Percentiles rank a stretch among this genome's conserved stretches.
These are phyloP conservation scores for Phytophthora tubulina DNA, from an alignment of 352 stramenopile genomes.

Conservation along the genomic window DNA sequence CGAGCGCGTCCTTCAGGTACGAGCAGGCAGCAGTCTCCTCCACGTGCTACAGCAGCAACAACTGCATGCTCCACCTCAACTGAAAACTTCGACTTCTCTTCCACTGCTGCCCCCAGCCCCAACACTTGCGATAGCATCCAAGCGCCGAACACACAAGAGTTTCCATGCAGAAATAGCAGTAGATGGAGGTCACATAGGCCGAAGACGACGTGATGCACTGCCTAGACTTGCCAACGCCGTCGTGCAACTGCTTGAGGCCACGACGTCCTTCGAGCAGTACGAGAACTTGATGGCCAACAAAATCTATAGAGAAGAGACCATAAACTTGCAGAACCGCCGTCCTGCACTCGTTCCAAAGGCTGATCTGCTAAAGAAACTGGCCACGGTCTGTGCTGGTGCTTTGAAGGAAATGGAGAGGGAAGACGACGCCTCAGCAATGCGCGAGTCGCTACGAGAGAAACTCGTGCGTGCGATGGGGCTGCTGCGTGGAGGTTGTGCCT, in stretches of 20 bases:
- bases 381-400: slow-evolving; percentile 25
- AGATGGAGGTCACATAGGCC: not conserved
- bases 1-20: slow-evolving; percentile 65
- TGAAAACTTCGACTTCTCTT: slow-evolving; percentile 14
- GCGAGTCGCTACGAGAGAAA: slow-evolving; percentile 34
- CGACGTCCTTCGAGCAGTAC: slow-evolving; percentile 52
- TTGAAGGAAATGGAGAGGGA: slow-evolving; percentile 22
- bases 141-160: slow-evolving; percentile 6
- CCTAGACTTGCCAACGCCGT: slow-evolving; percentile 13
- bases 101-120: slow-evolving; percentile 29
- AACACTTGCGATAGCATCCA: slow-evolving; percentile 8
- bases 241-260: slow-evolving; percentile 16
- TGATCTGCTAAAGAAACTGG: slow-evolving; percentile 52
- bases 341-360: slow-evolving; percentile 44
- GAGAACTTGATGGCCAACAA: slow-evolving; percentile 62
- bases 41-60: slow-evolving; percentile 45
- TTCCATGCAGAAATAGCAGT: not conserved
- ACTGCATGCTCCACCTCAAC: not conserved
- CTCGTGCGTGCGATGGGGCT: slow-evolving; percentile 40
- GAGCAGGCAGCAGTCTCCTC: slow-evolving; percentile 57
- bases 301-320: slow-evolving; percentile 39
- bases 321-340: slow-evolving; percentile 55
- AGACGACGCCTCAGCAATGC: not conserved
- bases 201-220: slow-evolving; percentile 14
- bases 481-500: slow-evolving; percentile 42